Percentiles rank a stretch among this genome's conserved stretches.
phyloP scores from a whole-genome alignment of 306 rosid species.

The Acacia confusa region DNA sequence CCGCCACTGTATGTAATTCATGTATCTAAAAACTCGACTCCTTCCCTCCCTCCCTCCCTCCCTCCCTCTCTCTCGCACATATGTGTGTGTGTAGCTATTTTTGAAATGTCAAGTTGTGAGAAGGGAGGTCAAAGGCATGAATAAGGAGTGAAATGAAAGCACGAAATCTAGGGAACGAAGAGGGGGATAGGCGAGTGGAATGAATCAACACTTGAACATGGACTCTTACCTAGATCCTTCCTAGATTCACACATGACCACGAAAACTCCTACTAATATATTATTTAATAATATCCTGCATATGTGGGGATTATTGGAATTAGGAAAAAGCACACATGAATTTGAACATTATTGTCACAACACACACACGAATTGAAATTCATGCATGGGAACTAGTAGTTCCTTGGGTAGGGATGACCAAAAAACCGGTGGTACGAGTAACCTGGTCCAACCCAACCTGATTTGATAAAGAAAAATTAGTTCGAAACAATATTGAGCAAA shows the following conservation, averaged over 20 bases:
- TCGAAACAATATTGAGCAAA: too few relatives aligned
- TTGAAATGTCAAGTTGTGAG: background rate
- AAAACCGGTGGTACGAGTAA: too few relatives aligned
- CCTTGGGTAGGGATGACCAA: background rate
- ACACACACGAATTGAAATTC: conserved; percentile 19
- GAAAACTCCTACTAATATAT: background rate
- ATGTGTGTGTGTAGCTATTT: background rate
- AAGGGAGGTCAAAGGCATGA: background rate
- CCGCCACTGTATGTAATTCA: too few relatives aligned
- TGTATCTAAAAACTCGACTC: background rate
- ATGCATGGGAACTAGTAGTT: conserved; percentile 29
- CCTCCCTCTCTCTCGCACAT: background rate
- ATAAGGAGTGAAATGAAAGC: background rate
- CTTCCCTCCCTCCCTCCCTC: background rate
- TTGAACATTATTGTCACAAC: too few relatives aligned
- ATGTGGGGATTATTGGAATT: conserved; percentile 30
- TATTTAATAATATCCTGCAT: background rate
- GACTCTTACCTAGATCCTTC: conserved; percentile 10
- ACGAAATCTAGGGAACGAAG: background rate
- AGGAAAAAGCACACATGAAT: conserved; percentile 28
- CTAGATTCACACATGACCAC: conserved; percentile 29
- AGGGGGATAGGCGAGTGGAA: background rate
- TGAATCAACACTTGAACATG: conserved; percentile 2
- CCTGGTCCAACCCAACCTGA: too few relatives aligned
- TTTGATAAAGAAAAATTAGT: too few relatives aligned